These are phyloP conservation scores for Cylindricascospora bacillispora DNA, from an alignment of 1,139 yeast species.

Conservation along the genomic window DNA sequence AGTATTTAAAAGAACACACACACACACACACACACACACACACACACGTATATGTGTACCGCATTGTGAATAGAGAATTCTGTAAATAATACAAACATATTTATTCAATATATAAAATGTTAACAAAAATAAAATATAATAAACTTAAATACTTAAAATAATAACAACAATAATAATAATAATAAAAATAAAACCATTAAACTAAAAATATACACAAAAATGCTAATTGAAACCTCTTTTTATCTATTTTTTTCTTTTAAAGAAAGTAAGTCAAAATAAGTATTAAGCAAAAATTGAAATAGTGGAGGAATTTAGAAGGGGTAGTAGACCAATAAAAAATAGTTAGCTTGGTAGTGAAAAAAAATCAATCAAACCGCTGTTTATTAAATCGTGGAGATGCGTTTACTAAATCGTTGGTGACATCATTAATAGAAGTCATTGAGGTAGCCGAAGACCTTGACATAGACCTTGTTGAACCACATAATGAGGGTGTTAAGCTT, in stretches of 20 bases:
- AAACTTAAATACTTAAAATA: too few species aligned
- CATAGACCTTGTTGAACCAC: constrained; percentile 18
- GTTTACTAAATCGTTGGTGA: constrained; percentile 2
- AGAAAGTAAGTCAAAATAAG: too few species aligned
- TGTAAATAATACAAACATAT: too few species aligned
- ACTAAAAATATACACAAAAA: constrained; percentile 5
- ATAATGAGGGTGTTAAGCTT: constrained; percentile 13
- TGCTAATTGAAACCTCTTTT: neutral
- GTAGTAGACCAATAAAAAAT: too few species aligned
- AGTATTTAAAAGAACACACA: neutral
- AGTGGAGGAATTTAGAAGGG: too few species aligned
- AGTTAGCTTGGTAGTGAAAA: too few species aligned
- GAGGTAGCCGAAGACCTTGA: constrained; percentile 25
- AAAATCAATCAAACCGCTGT: constrained; percentile 17
- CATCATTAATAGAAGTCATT: constrained; percentile 16
- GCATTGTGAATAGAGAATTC: too few species aligned
- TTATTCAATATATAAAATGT: neutral
- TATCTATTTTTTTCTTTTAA: neutral
- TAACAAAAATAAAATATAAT: neutral
- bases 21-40: too few species aligned
- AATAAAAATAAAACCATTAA: constrained; percentile 1
- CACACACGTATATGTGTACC: too few species aligned
- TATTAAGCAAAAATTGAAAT: too few species aligned
- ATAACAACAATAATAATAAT: too few species aligned
- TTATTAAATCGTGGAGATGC: constrained; percentile 15